phyloP scores from a whole-genome alignment of 2,329 filamentous ascomycete genomes.

The Beauveria medogensis region DNA sequence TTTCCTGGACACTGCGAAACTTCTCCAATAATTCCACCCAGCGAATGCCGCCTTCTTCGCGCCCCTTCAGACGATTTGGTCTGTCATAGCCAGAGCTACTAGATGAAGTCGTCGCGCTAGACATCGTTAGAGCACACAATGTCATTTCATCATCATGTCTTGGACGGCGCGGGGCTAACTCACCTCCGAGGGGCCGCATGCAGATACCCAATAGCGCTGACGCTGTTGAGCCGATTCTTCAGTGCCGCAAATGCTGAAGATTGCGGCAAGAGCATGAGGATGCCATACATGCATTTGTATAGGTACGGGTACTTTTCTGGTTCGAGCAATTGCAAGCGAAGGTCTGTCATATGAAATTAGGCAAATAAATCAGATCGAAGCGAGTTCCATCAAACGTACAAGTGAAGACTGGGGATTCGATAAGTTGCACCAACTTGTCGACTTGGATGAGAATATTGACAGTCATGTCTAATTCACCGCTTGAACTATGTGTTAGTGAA shows the following conservation, averaged over 20 bases:
- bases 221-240: constrained; percentile 93
- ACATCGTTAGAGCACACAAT: not conserved
- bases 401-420: constrained; percentile 96
- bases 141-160: not conserved
- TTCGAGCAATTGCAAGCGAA: constrained; percentile 88
- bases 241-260: constrained; percentile 94
- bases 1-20: constrained; percentile 85
- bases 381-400: constrained; percentile 47
- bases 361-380: not conserved
- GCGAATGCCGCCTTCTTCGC: constrained; percentile 77
- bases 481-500: constrained; percentile 26
- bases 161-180: constrained; percentile 22
- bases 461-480: constrained; percentile 95
- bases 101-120: constrained; percentile 38
- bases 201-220: constrained; percentile 92
- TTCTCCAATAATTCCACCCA: constrained; percentile 94
- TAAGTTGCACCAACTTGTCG: constrained; percentile 91
- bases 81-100: constrained; percentile 56
- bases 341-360: constrained; percentile 46
- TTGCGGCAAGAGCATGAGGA: constrained; percentile 96
- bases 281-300: constrained; percentile 95
- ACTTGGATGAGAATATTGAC: constrained; percentile 98
- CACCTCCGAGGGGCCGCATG: constrained; percentile 75
- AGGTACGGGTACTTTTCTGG: constrained; percentile 91
- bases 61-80: constrained; percentile 68